Evolutionary conservation across 495 filamentous ascomycete genomes (phyloP).

Genomic region (Trichoderma orchidacearum): DNA sequence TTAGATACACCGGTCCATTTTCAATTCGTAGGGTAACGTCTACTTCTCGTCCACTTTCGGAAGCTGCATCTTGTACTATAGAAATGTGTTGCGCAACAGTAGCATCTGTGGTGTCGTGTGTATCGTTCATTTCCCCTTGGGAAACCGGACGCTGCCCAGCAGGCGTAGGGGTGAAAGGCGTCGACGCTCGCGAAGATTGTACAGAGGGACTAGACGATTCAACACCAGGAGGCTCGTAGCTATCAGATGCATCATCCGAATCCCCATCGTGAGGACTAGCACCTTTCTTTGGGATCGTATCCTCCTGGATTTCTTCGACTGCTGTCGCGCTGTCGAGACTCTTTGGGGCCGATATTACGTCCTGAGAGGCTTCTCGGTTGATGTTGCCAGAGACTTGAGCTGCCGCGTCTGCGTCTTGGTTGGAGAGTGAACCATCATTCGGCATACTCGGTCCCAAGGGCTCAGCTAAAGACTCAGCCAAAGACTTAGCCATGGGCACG

Average conservation of each 20-base stretch:
- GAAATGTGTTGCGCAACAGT: background rate
- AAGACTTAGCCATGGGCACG: too few species aligned
- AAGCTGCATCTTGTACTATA: background rate
- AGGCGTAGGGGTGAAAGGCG: background rate
- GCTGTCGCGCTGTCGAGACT: background rate
- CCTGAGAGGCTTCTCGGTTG: background rate
- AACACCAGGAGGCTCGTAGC: slow-evolving; percentile 1
- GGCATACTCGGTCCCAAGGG: background rate
- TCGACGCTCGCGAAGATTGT: background rate
- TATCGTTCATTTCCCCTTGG: background rate
- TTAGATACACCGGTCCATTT: background rate
- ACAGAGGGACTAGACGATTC: background rate
- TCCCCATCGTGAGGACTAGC: slow-evolving; percentile 3
- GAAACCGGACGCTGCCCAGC: slow-evolving; percentile 4
- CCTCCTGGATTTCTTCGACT: background rate
- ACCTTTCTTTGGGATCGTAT: background rate
- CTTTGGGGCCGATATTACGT: background rate
- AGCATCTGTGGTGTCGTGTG: background rate
- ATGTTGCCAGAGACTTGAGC: background rate
- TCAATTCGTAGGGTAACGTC: background rate
- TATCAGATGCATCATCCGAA: background rate
- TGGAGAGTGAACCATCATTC: too few species aligned
- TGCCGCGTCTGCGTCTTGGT: background rate
- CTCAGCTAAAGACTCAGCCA: background rate
- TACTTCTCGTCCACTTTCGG: background rate